Evolutionary conservation across 176 grass and related monocot genomes (phyloP).

Genomic region (Pontederia paniculata): DNA sequence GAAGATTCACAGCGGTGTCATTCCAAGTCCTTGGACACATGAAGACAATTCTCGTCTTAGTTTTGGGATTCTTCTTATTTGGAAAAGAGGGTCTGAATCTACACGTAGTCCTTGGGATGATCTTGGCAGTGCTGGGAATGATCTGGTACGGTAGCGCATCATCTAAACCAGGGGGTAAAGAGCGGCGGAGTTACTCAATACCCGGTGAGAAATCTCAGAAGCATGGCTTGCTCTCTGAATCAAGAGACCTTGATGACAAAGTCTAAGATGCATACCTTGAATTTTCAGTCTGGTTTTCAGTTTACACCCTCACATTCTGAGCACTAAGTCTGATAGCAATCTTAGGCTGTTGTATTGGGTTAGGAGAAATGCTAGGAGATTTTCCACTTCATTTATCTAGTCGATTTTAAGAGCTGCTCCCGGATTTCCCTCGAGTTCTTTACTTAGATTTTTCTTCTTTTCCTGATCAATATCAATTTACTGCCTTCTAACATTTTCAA

Average conservation of each 20-base stretch:
- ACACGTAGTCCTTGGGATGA: slow-evolving; percentile 14
- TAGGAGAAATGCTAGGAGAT: no score
- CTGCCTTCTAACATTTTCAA: no score
- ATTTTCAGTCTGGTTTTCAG: no score
- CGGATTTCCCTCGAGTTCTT: no score
- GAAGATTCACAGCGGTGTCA: slow-evolving; percentile 19
- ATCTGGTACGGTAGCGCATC: slow-evolving; percentile 19
- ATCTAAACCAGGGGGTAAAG: slow-evolving; percentile 22
- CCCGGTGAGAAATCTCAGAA: slow-evolving; percentile 13
- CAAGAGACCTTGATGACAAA: slow-evolving; percentile 5
- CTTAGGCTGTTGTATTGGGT: no score
- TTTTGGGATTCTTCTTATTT: slow-evolving; percentile 20
- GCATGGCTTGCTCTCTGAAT: not conserved
- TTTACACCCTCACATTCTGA: no score
- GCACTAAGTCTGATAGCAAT: no score
- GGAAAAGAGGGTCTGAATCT: slow-evolving; percentile 20
- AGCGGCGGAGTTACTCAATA: not conserved
- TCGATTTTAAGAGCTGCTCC: no score
- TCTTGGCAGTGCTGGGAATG: slow-evolving; percentile 18
- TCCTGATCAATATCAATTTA: no score
- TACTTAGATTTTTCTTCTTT: no score
- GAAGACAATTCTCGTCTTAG: slow-evolving; percentile 25
- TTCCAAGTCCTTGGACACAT: slow-evolving; percentile 29
- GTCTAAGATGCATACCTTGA: not conserved
- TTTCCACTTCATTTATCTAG: no score